Evolutionary conservation across 1,139 yeast genomes (phyloP), one percentile per base, ranked within the genome.

Genomic region (Nadsonia starkeyi-henricii): DNA sequence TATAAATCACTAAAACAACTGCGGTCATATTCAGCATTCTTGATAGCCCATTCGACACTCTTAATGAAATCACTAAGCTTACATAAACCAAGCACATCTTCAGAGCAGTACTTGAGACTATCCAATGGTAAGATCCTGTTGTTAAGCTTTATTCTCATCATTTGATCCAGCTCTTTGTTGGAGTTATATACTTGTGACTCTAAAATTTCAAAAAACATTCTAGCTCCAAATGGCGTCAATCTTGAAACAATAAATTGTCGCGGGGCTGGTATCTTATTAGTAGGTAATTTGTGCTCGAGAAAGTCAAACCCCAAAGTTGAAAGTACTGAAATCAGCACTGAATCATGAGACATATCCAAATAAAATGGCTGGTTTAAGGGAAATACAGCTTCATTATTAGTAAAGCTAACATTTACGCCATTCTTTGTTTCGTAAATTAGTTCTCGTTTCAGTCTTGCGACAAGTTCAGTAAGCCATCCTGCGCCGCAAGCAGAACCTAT

Each of bases 261-360:
- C 1, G 72, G 71, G n/a, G 59, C 69, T 43, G 64, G 61, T 51
- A 68, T 57, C 46, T 59, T 59, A 47, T 54, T 55, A n/a, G 64
- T 52, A 12, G 71, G 64, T 17, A 70, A 62, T 2, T 65, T 60
- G 19, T 58, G 58, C 47, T 61, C 57, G 37, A 70, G 58, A 52
- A 67, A 59, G 46, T 64, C 63, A 44, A 69, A 58, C n/a, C 66
- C 67, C 46, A 69, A 49, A 1, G 72, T 71, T 1, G 72, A 58
- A 45, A 70, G 54, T 9, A 70, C 69, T 8, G 69, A 57, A 39
- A 64, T 58, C 43, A 70, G 62, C 41, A 64, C 63, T 28, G 68
- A 60, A 53, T 70, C 74, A 52, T 70, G 74, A 7, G 72, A 63
- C 65, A 70, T 66, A 53, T 70, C 74, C 46, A 69, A 56, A 53